Evolutionary conservation across 1,284 basidiomycete species (phyloP), one percentile per base, ranked within the genome.

Genomic region (Meripilus lineatus): DNA sequence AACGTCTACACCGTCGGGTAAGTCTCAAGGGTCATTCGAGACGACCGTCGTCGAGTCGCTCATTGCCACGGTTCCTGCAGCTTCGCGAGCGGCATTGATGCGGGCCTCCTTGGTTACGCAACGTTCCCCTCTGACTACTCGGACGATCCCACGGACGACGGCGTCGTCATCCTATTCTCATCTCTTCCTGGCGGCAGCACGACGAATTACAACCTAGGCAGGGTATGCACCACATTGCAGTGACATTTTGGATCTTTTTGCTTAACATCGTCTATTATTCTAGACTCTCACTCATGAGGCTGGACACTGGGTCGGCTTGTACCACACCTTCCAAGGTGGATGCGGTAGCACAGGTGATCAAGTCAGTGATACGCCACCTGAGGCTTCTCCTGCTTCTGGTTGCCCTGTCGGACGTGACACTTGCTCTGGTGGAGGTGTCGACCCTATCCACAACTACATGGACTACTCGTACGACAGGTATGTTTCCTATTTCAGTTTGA

Each of bases 311-410:
- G 68, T 77, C 51, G 76, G 77, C 26, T 65, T 79, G 28, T 77
- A 74, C 61, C 77, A 80, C 57, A 75, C 76, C 26, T 81, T 79
- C 66, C 72, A 79, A 54, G 76, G 75, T 22, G 76, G 77, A 4
- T 79, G 75, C 65, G 51, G 50, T 26, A 66, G 65, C 30, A 44
- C 62, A 14, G 77, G 77, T 13, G 77, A 81, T 54, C 54, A 48
- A 30, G 75, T 81, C 42, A 53, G 57, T 28, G 78, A 80, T 51
- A 78, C 77, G 2, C 70, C 75, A 13, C 55, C 71, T 18, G 74
- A 76, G 58, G 62, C 65, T 1, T 58, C 57, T n/a, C 44, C 72
- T 49, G 69, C 72, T 3, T 66, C 50, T 28, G 72, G 71, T 10
- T 77, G 74, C 58, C 73, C 72, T 22, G 65, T 58, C 25, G 65